Evolutionary conservation across 176 grass and related monocot species (phyloP).

Genomic region (Eragrostis nindensis): DNA sequence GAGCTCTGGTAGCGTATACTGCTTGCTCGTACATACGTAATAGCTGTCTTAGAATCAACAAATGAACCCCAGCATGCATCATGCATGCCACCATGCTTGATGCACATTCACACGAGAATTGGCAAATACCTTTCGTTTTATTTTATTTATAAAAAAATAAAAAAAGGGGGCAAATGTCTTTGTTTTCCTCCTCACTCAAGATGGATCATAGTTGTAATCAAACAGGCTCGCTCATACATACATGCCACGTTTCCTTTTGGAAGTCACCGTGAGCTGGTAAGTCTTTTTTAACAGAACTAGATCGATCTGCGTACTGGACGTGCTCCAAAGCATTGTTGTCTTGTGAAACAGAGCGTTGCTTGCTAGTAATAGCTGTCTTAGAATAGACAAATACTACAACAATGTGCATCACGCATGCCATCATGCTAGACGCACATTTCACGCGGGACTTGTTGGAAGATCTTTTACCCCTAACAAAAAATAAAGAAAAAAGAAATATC

Average conservation of each 20-base stretch:
- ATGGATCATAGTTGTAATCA: conserved; percentile 1
- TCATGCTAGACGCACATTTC: not conserved
- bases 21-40: not conserved
- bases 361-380: not conserved
- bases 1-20: not conserved
- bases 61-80: not conserved
- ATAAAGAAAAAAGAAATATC: too few relatives aligned
- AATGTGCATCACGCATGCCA: not conserved
- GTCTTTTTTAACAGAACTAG: not conserved
- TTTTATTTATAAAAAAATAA: too few relatives aligned
- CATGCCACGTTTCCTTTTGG: not conserved
- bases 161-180: too few relatives aligned
- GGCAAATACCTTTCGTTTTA: not conserved
- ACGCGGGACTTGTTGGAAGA: not conserved
- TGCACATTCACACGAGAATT: not conserved
- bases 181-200: too few relatives aligned
- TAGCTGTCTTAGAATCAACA: not conserved
- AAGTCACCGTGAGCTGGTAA: not conserved
- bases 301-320: not conserved
- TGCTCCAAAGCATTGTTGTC: not conserved
- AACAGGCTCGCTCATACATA: not conserved
- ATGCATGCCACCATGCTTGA: not conserved
- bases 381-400: not conserved
- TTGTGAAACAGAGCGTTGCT: not conserved
- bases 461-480: too few relatives aligned